These are phyloP conservation scores for Phytopythium montanum DNA, from an alignment of 352 stramenopile genomes.

Conservation along the genomic window DNA sequence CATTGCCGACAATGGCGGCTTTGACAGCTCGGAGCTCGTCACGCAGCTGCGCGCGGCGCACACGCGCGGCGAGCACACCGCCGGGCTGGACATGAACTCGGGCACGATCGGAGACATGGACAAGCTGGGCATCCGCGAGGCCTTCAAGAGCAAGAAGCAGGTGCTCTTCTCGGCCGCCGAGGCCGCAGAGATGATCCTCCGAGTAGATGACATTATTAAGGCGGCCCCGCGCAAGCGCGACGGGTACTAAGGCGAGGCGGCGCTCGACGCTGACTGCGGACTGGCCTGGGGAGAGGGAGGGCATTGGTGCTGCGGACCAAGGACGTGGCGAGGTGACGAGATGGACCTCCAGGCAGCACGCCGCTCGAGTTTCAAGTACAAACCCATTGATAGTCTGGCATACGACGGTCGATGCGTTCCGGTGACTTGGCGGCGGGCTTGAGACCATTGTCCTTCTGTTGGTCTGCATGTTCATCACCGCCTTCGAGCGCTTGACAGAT, in stretches of 20 bases:
- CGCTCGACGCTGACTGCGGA: not conserved
- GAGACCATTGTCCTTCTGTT: too few species aligned
- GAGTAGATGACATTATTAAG: slow-evolving; percentile 99
- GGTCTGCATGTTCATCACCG: too few species aligned
- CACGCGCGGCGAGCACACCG: slow-evolving; percentile 86
- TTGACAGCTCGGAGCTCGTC: slow-evolving; percentile 98
- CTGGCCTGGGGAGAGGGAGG: not conserved
- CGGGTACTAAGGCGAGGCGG: slow-evolving; percentile 28
- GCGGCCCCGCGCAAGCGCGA: slow-evolving; percentile 83
- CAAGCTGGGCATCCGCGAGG: slow-evolving; percentile 96
- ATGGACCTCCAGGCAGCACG: not conserved
- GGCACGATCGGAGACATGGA: slow-evolving; percentile 97
- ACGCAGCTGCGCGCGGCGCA: slow-evolving; percentile 95
- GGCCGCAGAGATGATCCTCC: slow-evolving; percentile 99
- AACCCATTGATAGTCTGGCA: not conserved
- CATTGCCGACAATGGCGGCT: slow-evolving; percentile 99
- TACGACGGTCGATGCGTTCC: not conserved
- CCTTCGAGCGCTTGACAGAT: too few species aligned
- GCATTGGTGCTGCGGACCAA: not conserved
- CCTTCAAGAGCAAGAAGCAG: slow-evolving; percentile 95
- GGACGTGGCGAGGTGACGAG: not conserved
- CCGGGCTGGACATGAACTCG: slow-evolving; percentile 97
- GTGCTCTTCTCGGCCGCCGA: slow-evolving; percentile 97
- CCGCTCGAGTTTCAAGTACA: slow-evolving; percentile 1
- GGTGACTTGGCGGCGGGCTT: not conserved